These are phyloP conservation scores for Anastatica hierochuntica DNA, from an alignment of 345 rosid genomes.

Conservation along the genomic window DNA sequence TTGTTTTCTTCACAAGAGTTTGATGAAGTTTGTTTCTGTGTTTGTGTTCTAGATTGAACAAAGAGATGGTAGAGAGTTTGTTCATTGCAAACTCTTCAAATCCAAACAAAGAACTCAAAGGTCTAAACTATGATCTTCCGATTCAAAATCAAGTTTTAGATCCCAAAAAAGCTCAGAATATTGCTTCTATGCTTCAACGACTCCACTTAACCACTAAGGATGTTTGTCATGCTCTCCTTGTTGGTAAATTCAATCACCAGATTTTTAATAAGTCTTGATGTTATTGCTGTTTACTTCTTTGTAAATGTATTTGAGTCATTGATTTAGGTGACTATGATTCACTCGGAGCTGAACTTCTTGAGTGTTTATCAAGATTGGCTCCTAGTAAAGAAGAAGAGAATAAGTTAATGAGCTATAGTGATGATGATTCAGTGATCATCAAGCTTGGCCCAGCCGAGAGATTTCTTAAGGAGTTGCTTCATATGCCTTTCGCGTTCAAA, in stretches of 20 bases:
- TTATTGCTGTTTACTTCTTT: not conserved
- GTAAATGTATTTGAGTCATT: no score
- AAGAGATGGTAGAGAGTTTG: conserved; percentile 89
- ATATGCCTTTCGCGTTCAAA: conserved; percentile 20
- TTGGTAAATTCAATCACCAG: conserved; percentile 46
- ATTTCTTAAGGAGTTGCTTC: conserved; percentile 24
- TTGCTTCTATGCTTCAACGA: conserved; percentile 67
- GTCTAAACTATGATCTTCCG: conserved; percentile 31
- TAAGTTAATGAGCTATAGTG: conserved; percentile 58
- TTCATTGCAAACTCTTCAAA: conserved; percentile 50
- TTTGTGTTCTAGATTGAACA: no score
- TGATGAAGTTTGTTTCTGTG: conserved; percentile 6
- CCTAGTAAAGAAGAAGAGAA: conserved; percentile 80
- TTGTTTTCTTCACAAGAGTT: not conserved
- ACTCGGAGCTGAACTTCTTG: conserved; percentile 82
- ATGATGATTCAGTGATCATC: conserved; percentile 53
- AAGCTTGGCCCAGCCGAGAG: conserved; percentile 27
- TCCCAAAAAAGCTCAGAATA: conserved; percentile 65
- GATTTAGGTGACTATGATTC: conserved; percentile 63
- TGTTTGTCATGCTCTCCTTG: conserved; percentile 62
- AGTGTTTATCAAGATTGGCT: conserved; percentile 71
- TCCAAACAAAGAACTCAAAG: conserved; percentile 28
- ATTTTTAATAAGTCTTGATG: not conserved
- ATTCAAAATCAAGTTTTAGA: conserved; percentile 50
- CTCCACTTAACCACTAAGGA: conserved; percentile 69